Conservation (phyloP, 257 asterid genomes). For the Handroanthus guayacan region DNA sequence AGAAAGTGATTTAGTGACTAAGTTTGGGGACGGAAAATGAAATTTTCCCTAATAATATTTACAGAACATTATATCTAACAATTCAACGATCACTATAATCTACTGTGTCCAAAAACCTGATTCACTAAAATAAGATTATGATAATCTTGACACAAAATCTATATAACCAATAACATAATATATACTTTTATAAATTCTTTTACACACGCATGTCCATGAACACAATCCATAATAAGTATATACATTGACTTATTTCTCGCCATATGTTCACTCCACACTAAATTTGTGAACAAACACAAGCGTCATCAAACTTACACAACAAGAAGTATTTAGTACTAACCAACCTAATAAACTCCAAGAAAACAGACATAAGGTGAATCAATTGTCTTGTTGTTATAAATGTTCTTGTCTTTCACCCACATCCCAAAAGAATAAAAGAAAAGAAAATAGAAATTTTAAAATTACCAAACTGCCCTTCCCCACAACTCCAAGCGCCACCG, state of each 20-base stretch:
- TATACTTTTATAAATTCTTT: not conserved
- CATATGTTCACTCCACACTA: not conserved
- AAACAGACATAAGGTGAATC: not conserved
- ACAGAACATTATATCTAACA: not conserved
- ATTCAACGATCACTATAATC: not conserved
- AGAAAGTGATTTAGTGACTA: too few species aligned
- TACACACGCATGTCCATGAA: too few species aligned
- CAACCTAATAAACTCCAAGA: not conserved
- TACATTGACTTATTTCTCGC: not conserved
- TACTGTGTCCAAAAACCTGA: not conserved
- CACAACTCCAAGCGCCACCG: conserved; percentile 24
- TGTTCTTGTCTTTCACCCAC: not conserved
- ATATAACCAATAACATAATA: not conserved
- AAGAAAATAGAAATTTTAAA: not conserved
- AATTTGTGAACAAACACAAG: not conserved
- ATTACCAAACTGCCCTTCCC: conserved; percentile 1
- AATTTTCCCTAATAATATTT: not conserved
- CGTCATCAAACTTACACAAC: not conserved
- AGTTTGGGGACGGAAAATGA: too few species aligned
- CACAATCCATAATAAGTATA: too few species aligned
- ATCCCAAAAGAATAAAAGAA: too few species aligned
- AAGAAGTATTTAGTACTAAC: not conserved
- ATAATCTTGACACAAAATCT: not conserved
- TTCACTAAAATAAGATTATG: not conserved
- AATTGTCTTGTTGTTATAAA: conserved; percentile 14